Percentiles rank a stretch among this genome's conserved stretches.
These are phyloP conservation scores for Vitis hybrid DNA, from an alignment of 177 flowering plant genomes.

Conservation along the genomic window DNA sequence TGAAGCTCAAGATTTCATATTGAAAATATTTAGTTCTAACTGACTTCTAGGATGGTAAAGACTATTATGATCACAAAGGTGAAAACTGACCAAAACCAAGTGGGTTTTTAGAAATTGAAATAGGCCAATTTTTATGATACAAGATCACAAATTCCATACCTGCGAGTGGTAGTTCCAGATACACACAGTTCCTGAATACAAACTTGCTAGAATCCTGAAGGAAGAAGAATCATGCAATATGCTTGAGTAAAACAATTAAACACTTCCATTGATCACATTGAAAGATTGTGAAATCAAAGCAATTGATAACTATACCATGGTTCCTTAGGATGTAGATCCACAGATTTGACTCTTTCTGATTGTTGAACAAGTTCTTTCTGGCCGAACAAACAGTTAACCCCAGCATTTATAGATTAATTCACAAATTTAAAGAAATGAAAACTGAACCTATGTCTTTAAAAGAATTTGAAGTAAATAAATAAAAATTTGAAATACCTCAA, in stretches of 20 bases:
- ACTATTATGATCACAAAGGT: too few species aligned
- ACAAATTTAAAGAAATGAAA: background rate
- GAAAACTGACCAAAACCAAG: too few species aligned
- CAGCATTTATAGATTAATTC: background rate
- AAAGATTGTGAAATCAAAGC: background rate
- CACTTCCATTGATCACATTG: too few species aligned
- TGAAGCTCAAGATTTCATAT: too few species aligned
- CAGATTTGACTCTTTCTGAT: slow-evolving; percentile 67
- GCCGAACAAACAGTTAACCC: background rate
- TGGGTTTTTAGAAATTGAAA: too few species aligned
- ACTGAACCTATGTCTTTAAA: background rate
- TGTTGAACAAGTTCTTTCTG: slow-evolving; percentile 64
- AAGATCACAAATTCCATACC: slow-evolving; percentile 26
- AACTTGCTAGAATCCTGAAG: slow-evolving; percentile 65
- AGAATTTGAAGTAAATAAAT: background rate
- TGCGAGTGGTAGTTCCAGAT: slow-evolving; percentile 71
- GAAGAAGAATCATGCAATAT: background rate
- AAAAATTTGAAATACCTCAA: background rate
- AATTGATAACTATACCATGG: slow-evolving; percentile 46
- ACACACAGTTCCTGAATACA: slow-evolving; percentile 62
- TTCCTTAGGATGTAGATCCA: slow-evolving; percentile 69
- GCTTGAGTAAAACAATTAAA: background rate
- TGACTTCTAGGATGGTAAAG: too few species aligned
- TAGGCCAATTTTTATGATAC: too few species aligned
- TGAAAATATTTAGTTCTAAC: too few species aligned